Evolutionary conservation across 2,329 filamentous ascomycete genomes (phyloP).

Genomic region (Stachybotrys echinatus): DNA sequence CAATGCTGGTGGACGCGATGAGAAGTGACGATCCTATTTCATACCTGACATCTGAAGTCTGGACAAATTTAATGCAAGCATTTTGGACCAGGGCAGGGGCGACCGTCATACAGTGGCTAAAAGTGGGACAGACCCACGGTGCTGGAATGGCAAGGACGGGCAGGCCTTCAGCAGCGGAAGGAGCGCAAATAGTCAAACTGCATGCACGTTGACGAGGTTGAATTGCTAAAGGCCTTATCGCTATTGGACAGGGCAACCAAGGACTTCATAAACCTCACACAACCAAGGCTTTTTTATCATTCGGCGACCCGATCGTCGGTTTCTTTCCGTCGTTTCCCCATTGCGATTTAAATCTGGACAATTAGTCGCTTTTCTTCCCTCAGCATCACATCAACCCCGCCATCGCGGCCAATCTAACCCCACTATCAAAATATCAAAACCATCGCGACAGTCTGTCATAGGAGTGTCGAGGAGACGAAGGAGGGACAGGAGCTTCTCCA

Average conservation of each 20-base stretch:
- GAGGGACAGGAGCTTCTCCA: background rate
- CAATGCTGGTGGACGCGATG: too few species aligned
- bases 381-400: background rate
- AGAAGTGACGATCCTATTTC: too few species aligned
- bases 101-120: too few species aligned
- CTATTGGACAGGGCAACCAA: background rate
- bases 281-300: background rate
- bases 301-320: background rate
- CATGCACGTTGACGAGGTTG: too few species aligned
- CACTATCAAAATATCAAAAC: background rate
- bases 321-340: too few species aligned
- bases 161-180: too few species aligned
- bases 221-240: background rate
- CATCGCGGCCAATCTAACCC: background rate
- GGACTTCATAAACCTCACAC: background rate
- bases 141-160: background rate
- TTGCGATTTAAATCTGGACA: too few species aligned
- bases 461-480: background rate
- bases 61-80: background rate
- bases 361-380: too few species aligned
- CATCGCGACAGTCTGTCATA: background rate
- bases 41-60: too few species aligned
- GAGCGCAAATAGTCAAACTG: too few species aligned
- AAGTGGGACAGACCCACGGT: background rate
- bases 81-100: too few species aligned